A percentile compares a stretch with the other conserved stretches of the same genome.
Evolutionary conservation across 805 yeast genomes (phyloP).

Genomic region (Pichia californica): DNA sequence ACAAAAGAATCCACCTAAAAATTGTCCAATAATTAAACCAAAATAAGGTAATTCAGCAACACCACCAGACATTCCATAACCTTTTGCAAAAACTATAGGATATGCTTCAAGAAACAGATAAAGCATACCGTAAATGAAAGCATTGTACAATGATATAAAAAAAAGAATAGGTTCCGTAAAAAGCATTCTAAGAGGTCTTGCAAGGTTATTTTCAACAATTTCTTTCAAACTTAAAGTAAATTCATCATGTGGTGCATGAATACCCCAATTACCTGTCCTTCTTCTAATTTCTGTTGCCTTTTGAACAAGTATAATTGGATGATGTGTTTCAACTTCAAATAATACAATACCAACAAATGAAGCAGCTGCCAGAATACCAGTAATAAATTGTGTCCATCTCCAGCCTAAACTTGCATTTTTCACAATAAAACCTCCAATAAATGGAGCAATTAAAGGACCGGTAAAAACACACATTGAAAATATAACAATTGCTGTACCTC

Average conservation of each 20-base stretch:
- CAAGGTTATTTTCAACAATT: slow-evolving; percentile 53
- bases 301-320: slow-evolving; percentile 53
- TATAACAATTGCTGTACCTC: slow-evolving; percentile 72
- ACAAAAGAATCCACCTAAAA: slow-evolving; percentile 49
- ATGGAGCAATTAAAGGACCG: slow-evolving; percentile 82
- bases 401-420: slow-evolving; percentile 54
- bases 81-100: slow-evolving; percentile 60
- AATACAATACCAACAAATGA: slow-evolving; percentile 32
- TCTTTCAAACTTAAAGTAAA: slow-evolving; percentile 50
- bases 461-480: slow-evolving; percentile 69
- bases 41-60: slow-evolving; percentile 75
- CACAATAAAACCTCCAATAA: slow-evolving; percentile 65
- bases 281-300: slow-evolving; percentile 60
- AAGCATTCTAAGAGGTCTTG: slow-evolving; percentile 66
- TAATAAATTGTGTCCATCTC: slow-evolving; percentile 76
- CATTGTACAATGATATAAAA: slow-evolving; percentile 61
- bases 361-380: slow-evolving; percentile 53
- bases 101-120: slow-evolving; percentile 70
- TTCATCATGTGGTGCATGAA: slow-evolving; percentile 71
- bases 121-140: slow-evolving; percentile 75
- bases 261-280: slow-evolving; percentile 76
- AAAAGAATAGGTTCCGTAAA: slow-evolving; percentile 65
- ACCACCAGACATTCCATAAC: slow-evolving; percentile 59
- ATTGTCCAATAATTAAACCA: slow-evolving; percentile 64
- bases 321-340: slow-evolving; percentile 64